Base-by-base conservation (phyloP, 2,329 filamentous ascomycete genomes). In the Colletotrichum siamense region DNA sequence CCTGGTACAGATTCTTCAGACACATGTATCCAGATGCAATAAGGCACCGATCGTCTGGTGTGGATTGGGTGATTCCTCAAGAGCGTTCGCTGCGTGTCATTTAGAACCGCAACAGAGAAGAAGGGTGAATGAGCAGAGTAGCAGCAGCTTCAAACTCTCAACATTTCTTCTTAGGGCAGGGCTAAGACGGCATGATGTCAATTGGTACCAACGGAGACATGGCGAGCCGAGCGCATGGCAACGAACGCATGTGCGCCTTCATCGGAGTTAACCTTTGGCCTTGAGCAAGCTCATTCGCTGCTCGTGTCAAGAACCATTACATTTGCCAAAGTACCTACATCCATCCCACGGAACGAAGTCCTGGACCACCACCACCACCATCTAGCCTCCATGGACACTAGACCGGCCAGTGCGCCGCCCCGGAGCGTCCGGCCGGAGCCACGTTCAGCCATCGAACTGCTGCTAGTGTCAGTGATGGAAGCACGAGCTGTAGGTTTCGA, bases 401-500 rank as follows among this genome's bases (percentile, higher is more conserved):
- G 24, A 30, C 52, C 39, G 32, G 39, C 62, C 73, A 64, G 55
- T 68, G 69, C 73, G 69, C 69, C 52, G 49, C 36, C 26, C 39
- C 62, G 69, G 73, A 66, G 26, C 62, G 39, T 39, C 64, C 70
- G 70, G 57, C 57, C 70, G 64, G 39, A n/a, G 64, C 34, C 64
- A 61, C 64, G 34, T 52, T 65, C 64, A 65, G 34, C 32, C 73
- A 63, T 55, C 52, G 30, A 69, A 39, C 39, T 49, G 39, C 39
- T 49, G 39, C 39, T 49, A 18, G 36, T 32, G 55, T 34, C 32
- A 24, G 63, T 55, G 34, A 26, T 32, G 24, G 64, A 34, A 36
- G 39, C 34, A 59, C n/a, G 26, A 66, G 67, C 59, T 71, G 67
- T 59, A 75, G 49, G 61, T 72, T 75, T 75, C 69, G 73, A 75